phyloP scores from a whole-genome alignment of 257 asterid genomes.

The Nyctanthes arbortristis region DNA sequence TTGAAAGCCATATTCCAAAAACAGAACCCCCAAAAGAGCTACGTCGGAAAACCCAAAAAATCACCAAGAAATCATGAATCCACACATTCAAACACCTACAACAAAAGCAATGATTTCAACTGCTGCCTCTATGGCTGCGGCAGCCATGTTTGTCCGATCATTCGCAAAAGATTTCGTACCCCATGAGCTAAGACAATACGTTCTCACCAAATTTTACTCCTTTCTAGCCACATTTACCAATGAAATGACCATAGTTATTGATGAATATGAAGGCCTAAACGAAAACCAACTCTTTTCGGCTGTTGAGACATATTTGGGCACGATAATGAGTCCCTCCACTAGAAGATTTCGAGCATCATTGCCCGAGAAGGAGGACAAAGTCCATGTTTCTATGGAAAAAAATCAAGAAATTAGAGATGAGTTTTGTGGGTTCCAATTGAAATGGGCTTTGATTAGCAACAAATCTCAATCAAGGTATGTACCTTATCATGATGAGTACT shows the following conservation, averaged over 20 bases:
- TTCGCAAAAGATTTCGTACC: slow-evolving; percentile 42
- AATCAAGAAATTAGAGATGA: slow-evolving; percentile 35
- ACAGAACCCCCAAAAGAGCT: background rate
- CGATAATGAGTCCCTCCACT: slow-evolving; percentile 30
- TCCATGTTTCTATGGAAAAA: slow-evolving; percentile 30
- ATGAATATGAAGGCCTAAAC: slow-evolving; percentile 50
- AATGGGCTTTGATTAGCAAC: slow-evolving; percentile 35
- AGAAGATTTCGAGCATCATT: slow-evolving; percentile 28
- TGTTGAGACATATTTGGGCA: slow-evolving; percentile 37
- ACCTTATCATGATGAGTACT: background rate
- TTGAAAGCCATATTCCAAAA: background rate
- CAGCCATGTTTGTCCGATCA: slow-evolving; percentile 45
- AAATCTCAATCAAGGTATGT: slow-evolving; percentile 15
- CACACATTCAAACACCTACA: slow-evolving; percentile 24
- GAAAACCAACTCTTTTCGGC: slow-evolving; percentile 45
- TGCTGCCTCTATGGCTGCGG: slow-evolving; percentile 48
- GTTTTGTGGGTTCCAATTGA: slow-evolving; percentile 34
- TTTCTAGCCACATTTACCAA: slow-evolving; percentile 30
- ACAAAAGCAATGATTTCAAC: slow-evolving; percentile 38
- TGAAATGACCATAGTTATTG: slow-evolving; percentile 38
- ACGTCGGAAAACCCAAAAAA: background rate
- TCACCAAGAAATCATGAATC: background rate
- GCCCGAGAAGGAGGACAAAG: slow-evolving; percentile 43
- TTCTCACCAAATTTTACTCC: slow-evolving; percentile 15
- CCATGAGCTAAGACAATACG: slow-evolving; percentile 27